Evolutionary conservation across 2,329 filamentous ascomycete genomes (phyloP), one percentile per base, ranked within the genome.

Genomic region (Sporothrix curviconia): DNA sequence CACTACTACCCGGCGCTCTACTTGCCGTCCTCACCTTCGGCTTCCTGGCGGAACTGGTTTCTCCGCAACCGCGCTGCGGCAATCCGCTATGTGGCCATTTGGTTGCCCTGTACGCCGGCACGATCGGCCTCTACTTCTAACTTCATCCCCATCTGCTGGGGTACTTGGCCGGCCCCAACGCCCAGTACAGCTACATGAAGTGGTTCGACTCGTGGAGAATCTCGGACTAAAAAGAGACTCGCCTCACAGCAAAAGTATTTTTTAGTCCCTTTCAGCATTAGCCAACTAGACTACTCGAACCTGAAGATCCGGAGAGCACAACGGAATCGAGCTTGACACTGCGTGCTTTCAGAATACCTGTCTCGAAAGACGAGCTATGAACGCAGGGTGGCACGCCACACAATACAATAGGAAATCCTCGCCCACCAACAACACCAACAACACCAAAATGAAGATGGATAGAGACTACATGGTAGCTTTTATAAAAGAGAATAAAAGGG

Each of bases 1-100:
- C 94, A 99, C 77, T 99, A 99, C 79, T 99, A 97, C 73, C 94
- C 94, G 11, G 94, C 94, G 9, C 83, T 99, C 11, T 99, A 97
- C 78, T 99, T 71, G 92, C 94, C 66, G 96, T 99, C 63, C 78
- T 99, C 46, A 84, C 83, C 15, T 84, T 92, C 61, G 92, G 92
- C 55, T 99, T 99, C 80, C 81, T 91, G 64, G 75, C 89, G 56
- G 91, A n/a, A 97, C 72, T 97, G 90, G 86, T 78, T 86, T 62
- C 83, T 90, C 47, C 81, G 85, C 63, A 85, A 81, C 66, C 76
- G 89, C 63, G 80, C 78, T 64, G 82, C 81, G 68, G 75, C 72
- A 42, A 66, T 90, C 30, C 85, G 89, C 71, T 83, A 82, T 71
- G 78, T 74, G 12, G 72, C 89, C n/a, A 96, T 92, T 71, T 80